Evolutionary conservation across 208 protist genomes (phyloP).

Genomic region (Blechomonas ayalai): DNA sequence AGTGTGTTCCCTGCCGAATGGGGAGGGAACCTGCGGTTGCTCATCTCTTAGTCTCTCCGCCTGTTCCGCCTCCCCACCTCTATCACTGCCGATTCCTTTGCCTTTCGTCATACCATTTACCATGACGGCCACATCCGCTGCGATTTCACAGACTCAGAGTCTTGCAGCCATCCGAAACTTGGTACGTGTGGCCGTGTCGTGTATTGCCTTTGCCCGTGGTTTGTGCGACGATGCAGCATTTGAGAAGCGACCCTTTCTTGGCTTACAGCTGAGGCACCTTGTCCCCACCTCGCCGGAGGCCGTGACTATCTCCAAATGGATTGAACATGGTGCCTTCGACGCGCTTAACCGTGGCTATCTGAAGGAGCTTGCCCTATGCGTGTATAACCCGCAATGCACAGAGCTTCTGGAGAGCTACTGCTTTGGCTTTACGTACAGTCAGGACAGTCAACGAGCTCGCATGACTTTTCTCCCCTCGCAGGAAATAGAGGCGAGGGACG

Average conservation of each 20-base stretch:
- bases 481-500: background rate
- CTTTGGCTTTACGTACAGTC: slow-evolving; percentile 59
- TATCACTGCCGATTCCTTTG: too few relatives aligned
- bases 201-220: slow-evolving; percentile 67
- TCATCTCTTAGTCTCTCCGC: background rate
- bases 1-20: background rate
- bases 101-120: background rate
- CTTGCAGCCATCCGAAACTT: slow-evolving; percentile 80
- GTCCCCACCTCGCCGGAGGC: slow-evolving; percentile 44
- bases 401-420: slow-evolving; percentile 72
- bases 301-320: slow-evolving; percentile 56
- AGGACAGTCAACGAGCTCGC: slow-evolving; percentile 30
- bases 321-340: slow-evolving; percentile 75
- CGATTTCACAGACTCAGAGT: slow-evolving; percentile 66
- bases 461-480: slow-evolving; percentile 40
- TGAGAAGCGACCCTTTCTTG: slow-evolving; percentile 47
- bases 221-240: slow-evolving; percentile 68
- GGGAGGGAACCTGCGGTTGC: background rate
- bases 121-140: slow-evolving; percentile 20
- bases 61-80: too few relatives aligned
- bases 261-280: slow-evolving; percentile 50
- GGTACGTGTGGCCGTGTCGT: slow-evolving; percentile 60
- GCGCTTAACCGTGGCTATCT: slow-evolving; percentile 73
- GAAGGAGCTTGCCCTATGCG: slow-evolving; percentile 66
- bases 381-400: slow-evolving; percentile 48